phyloP scores from a whole-genome alignment of 805 yeast genomes.

The Grigorovia jiainica region DNA sequence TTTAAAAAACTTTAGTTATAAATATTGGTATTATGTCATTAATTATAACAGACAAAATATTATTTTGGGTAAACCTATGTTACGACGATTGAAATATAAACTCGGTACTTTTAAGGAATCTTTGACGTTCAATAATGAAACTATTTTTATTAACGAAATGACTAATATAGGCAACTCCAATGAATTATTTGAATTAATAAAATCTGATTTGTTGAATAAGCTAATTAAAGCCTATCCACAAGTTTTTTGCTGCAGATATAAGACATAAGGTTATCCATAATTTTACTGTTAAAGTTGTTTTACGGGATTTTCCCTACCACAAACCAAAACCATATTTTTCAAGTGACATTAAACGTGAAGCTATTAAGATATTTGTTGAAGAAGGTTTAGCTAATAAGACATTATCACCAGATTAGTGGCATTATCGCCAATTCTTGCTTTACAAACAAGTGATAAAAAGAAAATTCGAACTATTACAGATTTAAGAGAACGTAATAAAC shows the following conservation, averaged over 20 bases:
- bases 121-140: not conserved
- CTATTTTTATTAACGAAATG: not conserved
- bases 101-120: not conserved
- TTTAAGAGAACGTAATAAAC: constrained; percentile 2
- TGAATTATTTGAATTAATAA: too few species aligned
- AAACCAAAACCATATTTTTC: constrained; percentile 4
- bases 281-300: not conserved
- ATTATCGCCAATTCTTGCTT: constrained; percentile 3
- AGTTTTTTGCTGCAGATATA: not conserved
- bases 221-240: not conserved
- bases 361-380: not conserved
- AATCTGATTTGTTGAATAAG: not conserved
- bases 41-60: not conserved
- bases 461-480: constrained; percentile 4
- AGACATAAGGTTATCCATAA: not conserved
- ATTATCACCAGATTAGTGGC: constrained; percentile 1
- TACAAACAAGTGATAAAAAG: not conserved
- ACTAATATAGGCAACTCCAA: not conserved
- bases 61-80: constrained; percentile 1
- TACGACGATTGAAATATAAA: not conserved
- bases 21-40: not conserved
- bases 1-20: not conserved
- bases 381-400: constrained; percentile 1
- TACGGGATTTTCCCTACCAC: constrained; percentile 1
- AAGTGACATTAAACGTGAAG: not conserved